These are phyloP conservation scores for Aaosphaeria arxii DNA, from an alignment of 2,329 filamentous ascomycete genomes.

Conservation along the genomic window DNA sequence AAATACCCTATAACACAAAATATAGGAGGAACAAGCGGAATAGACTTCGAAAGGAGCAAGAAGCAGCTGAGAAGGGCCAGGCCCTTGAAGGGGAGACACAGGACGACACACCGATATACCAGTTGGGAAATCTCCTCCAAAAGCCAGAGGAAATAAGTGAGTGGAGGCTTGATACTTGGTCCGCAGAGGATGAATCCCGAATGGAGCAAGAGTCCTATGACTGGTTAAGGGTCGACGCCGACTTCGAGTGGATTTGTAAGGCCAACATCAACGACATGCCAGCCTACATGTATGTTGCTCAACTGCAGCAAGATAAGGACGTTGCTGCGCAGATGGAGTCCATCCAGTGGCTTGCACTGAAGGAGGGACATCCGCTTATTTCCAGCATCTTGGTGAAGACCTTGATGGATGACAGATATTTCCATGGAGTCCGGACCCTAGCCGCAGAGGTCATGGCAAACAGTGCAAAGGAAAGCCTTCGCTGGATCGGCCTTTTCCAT, in stretches of 20 bases:
- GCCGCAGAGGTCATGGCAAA: slow-evolving; percentile 76
- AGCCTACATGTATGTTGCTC: slow-evolving; percentile 96
- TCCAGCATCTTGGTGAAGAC: slow-evolving; percentile 89
- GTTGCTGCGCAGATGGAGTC: slow-evolving; percentile 82
- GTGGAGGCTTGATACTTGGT: slow-evolving; percentile 89
- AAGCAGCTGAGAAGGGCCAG: slow-evolving; percentile 59
- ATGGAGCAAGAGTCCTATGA: slow-evolving; percentile 98
- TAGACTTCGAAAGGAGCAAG: slow-evolving; percentile 75
- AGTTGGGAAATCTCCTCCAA: slow-evolving; percentile 86
- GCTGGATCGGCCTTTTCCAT: slow-evolving; percentile 79
- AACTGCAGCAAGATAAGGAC: slow-evolving; percentile 94
- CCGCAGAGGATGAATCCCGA: slow-evolving; percentile 77
- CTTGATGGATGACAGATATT: slow-evolving; percentile 87
- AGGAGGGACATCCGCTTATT: slow-evolving; percentile 72
- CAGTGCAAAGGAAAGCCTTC: slow-evolving; percentile 58
- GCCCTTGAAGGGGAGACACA: slow-evolving; percentile 60
- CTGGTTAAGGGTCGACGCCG: slow-evolving; percentile 96
- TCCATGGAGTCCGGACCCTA: slow-evolving; percentile 84
- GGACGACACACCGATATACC: slow-evolving; percentile 84
- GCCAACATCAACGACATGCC: slow-evolving; percentile 75
- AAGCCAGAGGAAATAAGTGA: slow-evolving; percentile 74
- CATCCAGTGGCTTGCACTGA: slow-evolving; percentile 69
- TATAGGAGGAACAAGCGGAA: slow-evolving; percentile 96
- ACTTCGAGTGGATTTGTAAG: slow-evolving; percentile 95
- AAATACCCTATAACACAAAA: slow-evolving; percentile 98